phyloP scores from a whole-genome alignment of 2,329 filamentous ascomycete genomes.

The Colletotrichum eleusines region DNA sequence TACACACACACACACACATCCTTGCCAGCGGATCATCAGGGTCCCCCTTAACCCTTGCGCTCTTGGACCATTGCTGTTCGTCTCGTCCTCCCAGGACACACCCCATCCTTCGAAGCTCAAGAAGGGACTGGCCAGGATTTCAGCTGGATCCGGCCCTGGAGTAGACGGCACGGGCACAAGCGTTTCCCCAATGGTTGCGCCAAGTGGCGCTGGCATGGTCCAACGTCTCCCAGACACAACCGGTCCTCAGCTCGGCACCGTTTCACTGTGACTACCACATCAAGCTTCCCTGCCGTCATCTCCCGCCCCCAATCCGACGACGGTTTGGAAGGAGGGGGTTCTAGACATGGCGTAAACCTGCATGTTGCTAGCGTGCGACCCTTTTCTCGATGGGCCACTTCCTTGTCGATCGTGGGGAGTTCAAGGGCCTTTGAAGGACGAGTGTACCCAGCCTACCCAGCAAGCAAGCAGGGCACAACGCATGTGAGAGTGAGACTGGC shows the following conservation, averaged over 20 bases:
- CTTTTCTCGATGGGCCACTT: slow-evolving; percentile 34
- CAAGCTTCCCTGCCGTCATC: neutral
- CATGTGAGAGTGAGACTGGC: slow-evolving; percentile 38
- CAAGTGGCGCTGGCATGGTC: slow-evolving; percentile 18
- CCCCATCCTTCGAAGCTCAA: slow-evolving; percentile 1
- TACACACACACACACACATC: too few species aligned
- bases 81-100: neutral
- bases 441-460: neutral
- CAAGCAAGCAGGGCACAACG: slow-evolving; percentile 22
- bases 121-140: neutral
- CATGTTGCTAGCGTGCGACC: slow-evolving; percentile 31
- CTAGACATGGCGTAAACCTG: slow-evolving; percentile 39
- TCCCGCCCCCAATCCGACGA: slow-evolving; percentile 2
- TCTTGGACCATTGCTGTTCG: neutral
- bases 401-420: slow-evolving; percentile 38
- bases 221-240: slow-evolving; percentile 7
- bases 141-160: neutral
- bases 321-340: slow-evolving; percentile 3
- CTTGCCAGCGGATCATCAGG: neutral
- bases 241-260: slow-evolving; percentile 6
- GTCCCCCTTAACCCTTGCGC: neutral
- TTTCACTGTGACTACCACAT: neutral
- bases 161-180: neutral
- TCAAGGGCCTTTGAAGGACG: neutral
- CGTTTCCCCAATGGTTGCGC: neutral